phyloP scores from a whole-genome alignment of 306 rosid genomes.

The Comarum palustre region DNA sequence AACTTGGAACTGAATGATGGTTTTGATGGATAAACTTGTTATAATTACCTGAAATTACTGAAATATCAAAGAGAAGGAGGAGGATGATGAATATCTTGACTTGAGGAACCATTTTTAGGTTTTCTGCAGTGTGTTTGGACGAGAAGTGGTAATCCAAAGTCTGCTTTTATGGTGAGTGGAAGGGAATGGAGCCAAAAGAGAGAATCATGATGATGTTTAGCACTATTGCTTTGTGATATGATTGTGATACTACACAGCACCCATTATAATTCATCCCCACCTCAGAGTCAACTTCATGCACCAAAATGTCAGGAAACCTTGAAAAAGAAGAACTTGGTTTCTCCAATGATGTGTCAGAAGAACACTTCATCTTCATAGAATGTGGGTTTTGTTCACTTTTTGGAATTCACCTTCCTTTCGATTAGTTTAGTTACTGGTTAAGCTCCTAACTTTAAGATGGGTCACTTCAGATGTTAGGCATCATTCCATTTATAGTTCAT shows the following conservation, averaged over 20 bases:
- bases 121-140: constrained; percentile 3
- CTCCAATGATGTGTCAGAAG: constrained; percentile 25
- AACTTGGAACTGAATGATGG: not conserved
- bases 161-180: constrained; percentile 31
- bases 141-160: constrained; percentile 11
- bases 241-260: constrained; percentile 10
- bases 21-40: not conserved
- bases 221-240: constrained; percentile 29
- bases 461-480: constrained; percentile 41
- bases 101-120: constrained; percentile 27
- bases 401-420: constrained; percentile 25
- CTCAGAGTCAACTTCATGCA: constrained; percentile 38
- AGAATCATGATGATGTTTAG: constrained; percentile 29
- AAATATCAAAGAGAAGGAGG: constrained; percentile 22
- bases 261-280: constrained; percentile 16
- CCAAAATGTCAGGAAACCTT: constrained; percentile 9
- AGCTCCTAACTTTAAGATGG: constrained; percentile 10
- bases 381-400: constrained; percentile 33
- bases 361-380: constrained; percentile 15
- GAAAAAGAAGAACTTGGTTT: not conserved
- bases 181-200: constrained; percentile 33
- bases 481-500: constrained; percentile 29
- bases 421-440: not conserved
- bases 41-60: constrained; percentile 30
- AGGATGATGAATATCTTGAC: constrained; percentile 31